A percentile compares a stretch with the other conserved stretches of the same genome.
These are phyloP conservation scores for Podaxis rugospora DNA, from an alignment of 768 basidiomycete genomes.

Conservation along the genomic window DNA sequence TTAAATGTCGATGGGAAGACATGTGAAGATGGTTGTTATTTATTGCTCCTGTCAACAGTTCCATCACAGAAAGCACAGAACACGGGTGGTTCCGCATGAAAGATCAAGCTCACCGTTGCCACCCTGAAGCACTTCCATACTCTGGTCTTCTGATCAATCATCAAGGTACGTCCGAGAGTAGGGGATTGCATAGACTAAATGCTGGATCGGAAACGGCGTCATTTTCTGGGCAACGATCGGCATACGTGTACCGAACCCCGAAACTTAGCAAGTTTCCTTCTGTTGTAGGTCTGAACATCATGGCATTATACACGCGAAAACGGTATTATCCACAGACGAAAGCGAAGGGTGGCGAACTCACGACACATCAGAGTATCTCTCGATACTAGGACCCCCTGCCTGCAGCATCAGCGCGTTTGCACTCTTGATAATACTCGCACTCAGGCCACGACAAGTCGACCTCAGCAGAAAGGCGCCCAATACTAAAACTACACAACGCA, in stretches of 20 bases:
- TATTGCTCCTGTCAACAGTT: neutral
- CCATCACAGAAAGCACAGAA: neutral
- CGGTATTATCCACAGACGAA: constrained; percentile 7
- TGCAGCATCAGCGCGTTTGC: constrained; percentile 20
- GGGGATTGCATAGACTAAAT: neutral
- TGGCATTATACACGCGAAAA: constrained; percentile 6
- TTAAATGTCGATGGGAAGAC: neutral
- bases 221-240: neutral
- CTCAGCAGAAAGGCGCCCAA: constrained; percentile 35
- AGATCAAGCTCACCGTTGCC: constrained; percentile 1
- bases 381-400: neutral
- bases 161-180: neutral
- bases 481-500: constrained; percentile 56
- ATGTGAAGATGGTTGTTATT: neutral
- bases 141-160: neutral
- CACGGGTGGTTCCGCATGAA: neutral
- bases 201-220: neutral
- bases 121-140: neutral
- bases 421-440: constrained; percentile 26
- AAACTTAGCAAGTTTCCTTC: neutral
- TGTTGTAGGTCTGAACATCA: neutral
- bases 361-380: constrained; percentile 25
- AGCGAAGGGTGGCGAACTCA: constrained; percentile 51
- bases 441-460: constrained; percentile 28
- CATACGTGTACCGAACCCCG: neutral